Conservation (phyloP, 176 grass and related monocot genomes). For the bread wheat (Triticum aestivum) region IWGSC_CS_RefSeq_v2.1 NC_057804.1:620119059-620119558, state of each 20-base stretch:
- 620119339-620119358: no score
- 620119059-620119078: slow-evolving; percentile 92
- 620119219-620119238: slow-evolving; percentile 74
- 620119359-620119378: no score
- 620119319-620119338: no score
- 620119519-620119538: no score
- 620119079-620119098: slow-evolving; percentile 68
- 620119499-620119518: no score
- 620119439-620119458: no score
- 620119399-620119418: no score
- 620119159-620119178: slow-evolving; percentile 67
- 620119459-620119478: no score
- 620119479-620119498: no score
- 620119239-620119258: slow-evolving; percentile 63
- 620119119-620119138: slow-evolving; percentile 36
- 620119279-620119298: slow-evolving; percentile 48
- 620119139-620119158: slow-evolving; percentile 61
- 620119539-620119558: no score
- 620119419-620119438: no score
- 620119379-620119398: no score
- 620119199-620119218: slow-evolving; percentile 87
- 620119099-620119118: slow-evolving; percentile 10
- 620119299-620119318: neutral
- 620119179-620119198: slow-evolving; percentile 65
- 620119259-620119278: slow-evolving; percentile 29